Evolutionary conservation across 1,139 yeast genomes (phyloP), one percentile per base, ranked within the genome.

Genomic region (Lodderomyces margitis): DNA sequence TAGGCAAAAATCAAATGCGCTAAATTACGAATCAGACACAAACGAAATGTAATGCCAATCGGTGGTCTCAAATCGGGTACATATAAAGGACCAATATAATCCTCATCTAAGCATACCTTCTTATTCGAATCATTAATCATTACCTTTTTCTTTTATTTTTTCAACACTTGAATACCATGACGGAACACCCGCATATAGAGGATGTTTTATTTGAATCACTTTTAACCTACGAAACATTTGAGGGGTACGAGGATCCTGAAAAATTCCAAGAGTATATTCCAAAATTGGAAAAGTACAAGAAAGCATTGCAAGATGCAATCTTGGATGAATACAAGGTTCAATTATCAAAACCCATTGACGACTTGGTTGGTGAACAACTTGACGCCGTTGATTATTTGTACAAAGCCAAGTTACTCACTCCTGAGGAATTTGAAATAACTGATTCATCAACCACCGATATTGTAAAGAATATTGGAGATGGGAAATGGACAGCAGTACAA

Each of bases 241-340:
- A 56, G 23, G 55, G 56, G 23, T 72, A 67, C 48, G 75, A 70
- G 46, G 73, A 71, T 50, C 47, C 59, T 4, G 67, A 57, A 38
- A 66, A 61, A 44, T 72, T 47, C 50, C 47, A 51, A 34, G 56
- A 64, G 19, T 80, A 66, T 68, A 52, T 63, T 40, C 84, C 85
- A 12, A 75, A 73, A 53, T 63, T 81, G 49, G 68, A 70, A 46
- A 65, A 72, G 21, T 80, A 80, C 53, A 65, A 71, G 45, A 58
- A 66, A 25, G 71, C 64, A 11, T 62, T 79, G 44, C 64, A 56
- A 7, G 63, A 62, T 20, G 68, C 69, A 2, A 58, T 72, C 3
- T 65, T 70, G 19, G 60, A 66, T 3, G 80, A 77, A 46, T 70
- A 62, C 47, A 57, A 68, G 32, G 59, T 67, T 27, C 66, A 75